Base-by-base conservation (phyloP, 306 rosid species). In the Vigna trinervia region DNA sequence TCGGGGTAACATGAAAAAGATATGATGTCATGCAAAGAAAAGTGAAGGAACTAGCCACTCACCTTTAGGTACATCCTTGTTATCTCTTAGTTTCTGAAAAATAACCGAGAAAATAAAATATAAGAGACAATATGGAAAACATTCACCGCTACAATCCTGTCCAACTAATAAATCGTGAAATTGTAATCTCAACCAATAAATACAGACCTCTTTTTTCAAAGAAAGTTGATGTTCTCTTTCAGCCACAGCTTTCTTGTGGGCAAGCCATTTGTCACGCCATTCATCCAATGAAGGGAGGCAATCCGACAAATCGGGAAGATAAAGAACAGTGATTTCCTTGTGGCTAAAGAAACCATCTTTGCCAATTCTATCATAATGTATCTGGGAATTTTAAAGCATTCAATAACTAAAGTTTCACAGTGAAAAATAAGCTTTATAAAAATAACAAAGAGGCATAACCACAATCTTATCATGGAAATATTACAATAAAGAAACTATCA, bases 311-410 rank as follows among this genome's bases (percentile, higher is more conserved):
- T 91, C 88, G 1, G 99, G 99, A 85, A 92, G 90, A 81, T 85
- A 92, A 4, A 96, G 84, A 38, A 91, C 99, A 56, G 96, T 89
- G 51, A 96, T 79, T 85, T 96, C 99, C 89, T 85, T 92, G 80
- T 96, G 99, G 85, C 99, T 91, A 82, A 92, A 91, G 81, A 90
- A 81, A 52, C 99, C 99, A 78, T 96, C 98, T 78, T 91, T 86
- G 57, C 98, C 99, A 69, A 82, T 32, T 88, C 97, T 87, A 79
- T 96, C 94, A 41, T 96, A 96, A 83, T 96, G 99, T 80, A 96
- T 91, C 99, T 96, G 92, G 69, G 79, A 74, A 57, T 68, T 69
- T 36, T 82, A 13, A 59, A 76, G 50, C 52, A 67, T 65, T 53
- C 23, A 43, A 68, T 74, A 60, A 73, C 67, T 71, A 73, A 68